These are phyloP conservation scores for Fusarium sp. DNA, from an alignment of 2,329 filamentous ascomycete genomes.

Conservation along the genomic window DNA sequence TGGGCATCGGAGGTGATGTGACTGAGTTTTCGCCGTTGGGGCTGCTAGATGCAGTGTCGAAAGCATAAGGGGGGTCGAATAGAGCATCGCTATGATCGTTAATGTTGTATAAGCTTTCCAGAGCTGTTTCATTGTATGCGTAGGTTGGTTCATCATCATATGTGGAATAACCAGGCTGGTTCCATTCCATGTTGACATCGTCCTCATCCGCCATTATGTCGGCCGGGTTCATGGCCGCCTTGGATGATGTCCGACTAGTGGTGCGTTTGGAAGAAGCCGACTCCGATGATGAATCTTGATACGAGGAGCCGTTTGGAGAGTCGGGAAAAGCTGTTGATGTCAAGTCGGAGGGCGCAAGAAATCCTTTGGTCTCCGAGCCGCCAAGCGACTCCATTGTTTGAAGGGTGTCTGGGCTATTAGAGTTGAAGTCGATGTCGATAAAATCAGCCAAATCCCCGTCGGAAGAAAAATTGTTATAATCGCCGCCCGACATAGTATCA, in stretches of 20 bases:
- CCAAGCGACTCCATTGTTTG: constrained; percentile 50
- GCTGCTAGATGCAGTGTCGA: constrained; percentile 68
- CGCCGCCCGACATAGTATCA: constrained; percentile 52
- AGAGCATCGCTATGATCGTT: constrained; percentile 55
- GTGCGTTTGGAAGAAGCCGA: constrained; percentile 62
- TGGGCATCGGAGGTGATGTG: constrained; percentile 58
- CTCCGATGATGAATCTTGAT: constrained; percentile 63
- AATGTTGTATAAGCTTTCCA: constrained; percentile 49
- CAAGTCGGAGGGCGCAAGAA: constrained; percentile 50
- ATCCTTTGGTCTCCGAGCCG: constrained; percentile 47
- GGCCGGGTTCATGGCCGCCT: constrained; percentile 54
- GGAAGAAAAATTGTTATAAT: constrained; percentile 51
- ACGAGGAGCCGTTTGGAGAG: constrained; percentile 56
- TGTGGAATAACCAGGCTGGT: constrained; percentile 46
- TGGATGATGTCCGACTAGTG: constrained; percentile 59
- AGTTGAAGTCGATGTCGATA: constrained; percentile 51
- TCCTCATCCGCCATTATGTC: constrained; percentile 59
- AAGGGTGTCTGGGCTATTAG: constrained; percentile 53
- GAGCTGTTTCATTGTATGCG: constrained; percentile 44
- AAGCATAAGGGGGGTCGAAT: constrained; percentile 65
- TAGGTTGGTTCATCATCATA: constrained; percentile 56
- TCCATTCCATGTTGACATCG: constrained; percentile 58
- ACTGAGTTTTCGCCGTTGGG: constrained; percentile 54
- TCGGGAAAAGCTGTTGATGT: constrained; percentile 54
- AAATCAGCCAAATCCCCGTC: constrained; percentile 53